Base-by-base conservation (phyloP, 2,329 filamentous ascomycete species). In the Botrytis galanthina region DNA sequence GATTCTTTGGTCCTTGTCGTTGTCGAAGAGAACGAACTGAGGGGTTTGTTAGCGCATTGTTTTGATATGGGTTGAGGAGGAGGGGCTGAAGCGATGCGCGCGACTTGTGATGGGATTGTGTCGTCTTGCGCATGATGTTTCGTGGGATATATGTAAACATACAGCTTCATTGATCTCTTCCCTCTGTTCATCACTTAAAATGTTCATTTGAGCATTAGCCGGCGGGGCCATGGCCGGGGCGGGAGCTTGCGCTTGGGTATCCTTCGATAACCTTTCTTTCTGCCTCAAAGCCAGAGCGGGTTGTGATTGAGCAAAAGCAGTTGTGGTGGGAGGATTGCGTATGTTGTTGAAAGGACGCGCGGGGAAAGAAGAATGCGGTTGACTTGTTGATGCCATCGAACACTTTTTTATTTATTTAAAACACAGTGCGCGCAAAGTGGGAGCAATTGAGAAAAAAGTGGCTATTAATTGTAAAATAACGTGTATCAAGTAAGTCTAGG, bases 131-230 rank as follows among this genome's bases (percentile, higher is more conserved):
- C 37, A 69, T 57, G 29, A 46, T 4, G 42, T 16, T 42, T 48
- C 39, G 16, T 37, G n/a, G 29, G 37, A 37, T n/a, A 26, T 12
- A 1, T 29, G 7, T 22, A 59, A 64, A 86, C 91, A 81, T 88
- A 97, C 94, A 76, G 95, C 95, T 86, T 98, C 95, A 81, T 93
- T 93, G 76, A 98, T 95, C 83, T 98, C 95, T 80, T 97, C 93
- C 77, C 92, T 88, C 82, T 98, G 95, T 83, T 98, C 95, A 80
- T 98, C 95, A 32, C 90, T 91, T 77, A 98, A 81, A 81, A 88
- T 75, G 32, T 76, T 77, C 46, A 79, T 37, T 26, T 76, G 71
- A 70, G 77, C 77, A 42, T 75, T 66, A 6, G 74, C 46, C n/a
- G 74, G 76, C 14, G 74, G 51, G 51, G n/a, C 51, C 51, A 57